Base-by-base conservation (phyloP, 495 filamentous ascomycete species). In the Bacidia rubella region DNA sequence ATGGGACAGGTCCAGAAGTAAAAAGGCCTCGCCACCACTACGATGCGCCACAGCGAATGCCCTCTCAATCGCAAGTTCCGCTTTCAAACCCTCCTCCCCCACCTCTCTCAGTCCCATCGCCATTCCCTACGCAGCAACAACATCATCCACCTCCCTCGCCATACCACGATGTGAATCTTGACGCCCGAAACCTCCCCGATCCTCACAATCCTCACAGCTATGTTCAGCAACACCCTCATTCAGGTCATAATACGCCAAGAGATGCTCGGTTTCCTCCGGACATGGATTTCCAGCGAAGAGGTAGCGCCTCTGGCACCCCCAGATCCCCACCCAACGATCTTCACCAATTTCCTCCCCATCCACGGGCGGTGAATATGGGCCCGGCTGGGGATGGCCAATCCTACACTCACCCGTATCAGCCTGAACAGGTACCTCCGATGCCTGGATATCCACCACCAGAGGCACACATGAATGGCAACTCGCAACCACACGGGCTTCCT, bases 211-310 rank as follows among this genome's bases (percentile, higher is more conserved):
- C 57, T 35, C 60, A 62, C 42, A 52, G 52, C 39, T 60, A 62
- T 41, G 53, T 56, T 44, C 57, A 60, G 32, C 48, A 56, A 50
- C 51, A 62, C 22, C 47, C 52, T 26, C 49, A 52, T 32, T 62
- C 60, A 44, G 60, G 60, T 35, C 55, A 57, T 35, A 62, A 27
- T 24, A 62, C 60, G n/a, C 60, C 60, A 24, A 58, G 60, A 19
- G 60, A 62, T 22, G 54, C 51, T 24, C 52, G 60, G 5, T 62
- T 53, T 27, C 57, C 51, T 7, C 53, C 53, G 9, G 60, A 62
- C 17, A 24, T 57, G 11, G 52, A 45, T 52, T 62, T 57, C 40
- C 57, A 57, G 3, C 54, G 57, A 23, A 57, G 58, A 12, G 51
- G 55, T 38, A 62, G 60, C 52, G 47, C 55, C 19, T 60, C 60